Conservation (phyloP, 1,284 basidiomycete genomes). For the Afroboletus lepidellus region DNA sequence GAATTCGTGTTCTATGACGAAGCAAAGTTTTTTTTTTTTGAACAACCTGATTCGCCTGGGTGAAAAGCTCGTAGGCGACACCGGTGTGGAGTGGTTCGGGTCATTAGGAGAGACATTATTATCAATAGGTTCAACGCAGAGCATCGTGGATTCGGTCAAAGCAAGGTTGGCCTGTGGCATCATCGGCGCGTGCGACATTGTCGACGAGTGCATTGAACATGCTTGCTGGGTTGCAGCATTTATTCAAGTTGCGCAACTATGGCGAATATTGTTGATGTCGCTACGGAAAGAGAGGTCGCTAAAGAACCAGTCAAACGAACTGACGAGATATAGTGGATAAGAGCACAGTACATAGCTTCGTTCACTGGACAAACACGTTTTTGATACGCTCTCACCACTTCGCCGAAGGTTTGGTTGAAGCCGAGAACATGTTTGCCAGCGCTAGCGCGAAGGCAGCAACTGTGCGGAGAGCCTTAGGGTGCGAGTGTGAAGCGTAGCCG, state of each 20-base stretch:
- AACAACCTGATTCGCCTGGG: conserved; percentile 18
- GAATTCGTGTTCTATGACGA: conserved; percentile 21
- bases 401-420: conserved; percentile 4
- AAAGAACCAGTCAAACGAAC: conserved; percentile 26
- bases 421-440: not conserved
- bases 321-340: not conserved
- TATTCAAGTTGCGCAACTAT: conserved; percentile 12
- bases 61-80: conserved; percentile 29
- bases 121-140: conserved; percentile 23
- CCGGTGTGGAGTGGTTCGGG: conserved; percentile 27
- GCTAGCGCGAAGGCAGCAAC: conserved; percentile 12
- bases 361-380: conserved; percentile 27
- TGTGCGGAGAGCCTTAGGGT: not conserved
- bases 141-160: conserved; percentile 2
- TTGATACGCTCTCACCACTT: conserved; percentile 28
- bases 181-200: not conserved
- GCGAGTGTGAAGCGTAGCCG: not conserved
- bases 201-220: not conserved
- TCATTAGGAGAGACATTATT: conserved; percentile 26
- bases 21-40: conserved; percentile 21
- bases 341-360: not conserved
- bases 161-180: conserved; percentile 14
- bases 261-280: conserved; percentile 26
- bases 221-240: conserved; percentile 28
- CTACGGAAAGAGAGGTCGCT: conserved; percentile 28